Conservation (phyloP, 371 early-diverging fungal species). For the Modicella reniformis region DNA sequence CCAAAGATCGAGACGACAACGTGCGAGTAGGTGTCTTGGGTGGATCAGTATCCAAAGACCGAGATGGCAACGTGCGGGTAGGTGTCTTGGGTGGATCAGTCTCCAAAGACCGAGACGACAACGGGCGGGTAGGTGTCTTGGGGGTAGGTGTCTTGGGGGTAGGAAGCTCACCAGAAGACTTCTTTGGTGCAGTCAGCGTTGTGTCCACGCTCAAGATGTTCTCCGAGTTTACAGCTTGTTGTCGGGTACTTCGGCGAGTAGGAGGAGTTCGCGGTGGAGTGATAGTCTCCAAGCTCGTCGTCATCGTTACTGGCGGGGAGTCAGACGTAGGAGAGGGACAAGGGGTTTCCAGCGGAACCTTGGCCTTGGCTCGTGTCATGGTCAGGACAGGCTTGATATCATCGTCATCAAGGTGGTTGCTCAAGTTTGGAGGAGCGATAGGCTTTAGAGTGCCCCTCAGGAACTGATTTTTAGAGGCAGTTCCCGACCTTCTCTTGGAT, state of each 20-base stretch:
- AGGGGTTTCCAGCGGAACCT: too few relatives aligned
- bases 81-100: not conserved
- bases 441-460: too few relatives aligned
- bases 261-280: slow-evolving; percentile 28
- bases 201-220: not conserved
- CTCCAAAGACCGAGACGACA: too few relatives aligned
- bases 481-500: slow-evolving; percentile 1
- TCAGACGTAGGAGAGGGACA: too few relatives aligned
- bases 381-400: too few relatives aligned
- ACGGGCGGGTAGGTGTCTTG: slow-evolving; percentile 1
- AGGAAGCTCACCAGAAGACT: not conserved
- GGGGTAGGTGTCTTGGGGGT: not conserved
- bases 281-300: slow-evolving; percentile 1
- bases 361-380: too few relatives aligned
- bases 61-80: not conserved
- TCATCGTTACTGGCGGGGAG: not conserved
- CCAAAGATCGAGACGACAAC: too few relatives aligned
- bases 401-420: not conserved
- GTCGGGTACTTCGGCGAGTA: slow-evolving; percentile 7
- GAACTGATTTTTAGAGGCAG: too few relatives aligned
- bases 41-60: too few relatives aligned
- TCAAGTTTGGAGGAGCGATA: too few relatives aligned
- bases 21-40: not conserved
- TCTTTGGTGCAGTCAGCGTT: not conserved
- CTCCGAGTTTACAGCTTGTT: not conserved